phyloP scores from a whole-genome alignment of 345 rosid genomes.

The Jatropha curcas region DNA sequence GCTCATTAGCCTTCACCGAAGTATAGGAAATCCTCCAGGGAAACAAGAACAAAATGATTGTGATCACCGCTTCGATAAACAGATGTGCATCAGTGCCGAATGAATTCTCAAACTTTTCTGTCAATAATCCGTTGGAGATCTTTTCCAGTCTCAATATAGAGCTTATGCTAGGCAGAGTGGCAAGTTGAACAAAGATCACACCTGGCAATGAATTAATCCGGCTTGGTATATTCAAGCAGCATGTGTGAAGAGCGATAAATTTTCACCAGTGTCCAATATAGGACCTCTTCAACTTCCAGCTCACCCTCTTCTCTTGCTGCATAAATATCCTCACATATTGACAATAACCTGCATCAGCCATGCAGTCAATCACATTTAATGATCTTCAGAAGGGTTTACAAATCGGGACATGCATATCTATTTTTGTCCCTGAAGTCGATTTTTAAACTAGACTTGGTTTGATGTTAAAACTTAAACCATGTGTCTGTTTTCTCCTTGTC shows the following conservation, averaged over 20 bases:
- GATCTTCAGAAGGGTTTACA: not conserved
- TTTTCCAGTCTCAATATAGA: not conserved
- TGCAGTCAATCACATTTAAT: not conserved
- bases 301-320: constrained; percentile 55
- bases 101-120: not conserved
- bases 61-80: not conserved
- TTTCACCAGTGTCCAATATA: constrained; percentile 48
- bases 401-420: not conserved
- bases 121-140: not conserved
- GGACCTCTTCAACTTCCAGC: constrained; percentile 52
- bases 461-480: no score
- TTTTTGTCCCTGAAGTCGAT: no score
- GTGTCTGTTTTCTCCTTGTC: no score
- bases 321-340: constrained; percentile 50
- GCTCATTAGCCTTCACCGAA: not conserved
- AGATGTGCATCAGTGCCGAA: not conserved
- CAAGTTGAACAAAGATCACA: not conserved
- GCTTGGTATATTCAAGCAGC: constrained; percentile 51
- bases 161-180: not conserved
- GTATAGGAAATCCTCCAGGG: not conserved
- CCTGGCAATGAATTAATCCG: constrained; percentile 3
- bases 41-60: not conserved
- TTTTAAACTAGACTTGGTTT: no score
- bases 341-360: constrained; percentile 40
- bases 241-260: constrained; percentile 49